A percentile compares a stretch with the other conserved stretches of the same genome.
Conservation (phyloP, 2,329 filamentous ascomycete species). For the Macrophomina pseudophaseolina region DNA sequence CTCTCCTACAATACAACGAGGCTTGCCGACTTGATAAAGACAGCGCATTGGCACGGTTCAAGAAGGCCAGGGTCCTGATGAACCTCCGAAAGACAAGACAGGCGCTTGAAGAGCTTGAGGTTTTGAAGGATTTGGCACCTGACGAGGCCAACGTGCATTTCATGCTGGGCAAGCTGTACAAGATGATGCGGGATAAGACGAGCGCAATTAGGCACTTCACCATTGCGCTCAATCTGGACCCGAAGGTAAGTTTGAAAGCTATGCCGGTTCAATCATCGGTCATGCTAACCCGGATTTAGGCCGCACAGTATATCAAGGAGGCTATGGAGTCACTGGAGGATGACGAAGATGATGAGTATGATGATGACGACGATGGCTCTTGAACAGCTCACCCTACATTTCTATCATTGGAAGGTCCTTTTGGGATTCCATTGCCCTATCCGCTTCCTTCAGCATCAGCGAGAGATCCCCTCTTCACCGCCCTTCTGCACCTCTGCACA, state of each 20-base stretch:
- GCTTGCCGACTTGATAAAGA: conserved; percentile 82
- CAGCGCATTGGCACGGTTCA: conserved; percentile 84
- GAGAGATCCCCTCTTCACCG: neutral
- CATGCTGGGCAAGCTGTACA: conserved; percentile 78
- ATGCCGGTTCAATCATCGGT: neutral
- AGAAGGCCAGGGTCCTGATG: conserved; percentile 87
- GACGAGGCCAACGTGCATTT: conserved; percentile 98
- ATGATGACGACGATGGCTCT: conserved; percentile 37
- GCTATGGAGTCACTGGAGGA: conserved; percentile 92
- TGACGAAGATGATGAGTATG: conserved; percentile 65
- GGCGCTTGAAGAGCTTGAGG: conserved; percentile 80
- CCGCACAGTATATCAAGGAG: conserved; percentile 92
- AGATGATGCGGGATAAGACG: conserved; percentile 64
- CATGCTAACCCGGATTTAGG: conserved; percentile 58
- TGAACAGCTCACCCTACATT: conserved; percentile 3
- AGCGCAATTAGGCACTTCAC: conserved; percentile 93
- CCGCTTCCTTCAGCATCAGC: no score
- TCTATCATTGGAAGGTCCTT: neutral
- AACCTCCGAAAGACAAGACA: conserved; percentile 71
- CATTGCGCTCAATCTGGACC: conserved; percentile 91
- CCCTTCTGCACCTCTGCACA: neutral
- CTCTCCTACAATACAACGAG: conserved; percentile 79
- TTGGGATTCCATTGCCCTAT: neutral
- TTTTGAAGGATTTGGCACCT: conserved; percentile 88
- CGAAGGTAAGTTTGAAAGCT: conserved; percentile 69